phyloP scores from a whole-genome alignment of 192 early-diverging fungal genomes.

The Coemansia umbellata region DNA sequence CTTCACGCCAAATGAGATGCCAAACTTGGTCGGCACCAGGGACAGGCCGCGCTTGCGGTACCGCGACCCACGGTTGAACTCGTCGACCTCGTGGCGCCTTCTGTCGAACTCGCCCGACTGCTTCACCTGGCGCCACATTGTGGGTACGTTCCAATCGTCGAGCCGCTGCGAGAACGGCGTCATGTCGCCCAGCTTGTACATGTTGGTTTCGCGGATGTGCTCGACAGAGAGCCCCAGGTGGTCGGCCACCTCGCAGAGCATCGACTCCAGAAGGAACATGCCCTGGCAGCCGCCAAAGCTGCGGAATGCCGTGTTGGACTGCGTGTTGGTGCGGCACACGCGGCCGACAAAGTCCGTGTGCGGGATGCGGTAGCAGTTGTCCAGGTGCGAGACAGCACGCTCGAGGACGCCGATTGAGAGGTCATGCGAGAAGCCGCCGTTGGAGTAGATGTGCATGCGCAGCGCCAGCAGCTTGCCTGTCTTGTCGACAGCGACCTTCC shows the following conservation, averaged over 20 bases:
- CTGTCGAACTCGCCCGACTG: conserved; percentile 49
- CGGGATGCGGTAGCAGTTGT: conserved; percentile 79
- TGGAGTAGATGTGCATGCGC: conserved; percentile 57
- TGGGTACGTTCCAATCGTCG: conserved; percentile 67
- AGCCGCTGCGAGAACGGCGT: conserved; percentile 71
- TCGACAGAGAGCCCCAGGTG: conserved; percentile 59
- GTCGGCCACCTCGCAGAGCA: conserved; percentile 76
- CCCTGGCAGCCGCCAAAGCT: conserved; percentile 85
- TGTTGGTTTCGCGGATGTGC: conserved; percentile 61
- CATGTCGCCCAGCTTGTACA: conserved; percentile 64
- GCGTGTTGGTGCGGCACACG: conserved; percentile 77
- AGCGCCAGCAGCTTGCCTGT: conserved; percentile 65
- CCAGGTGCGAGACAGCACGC: conserved; percentile 67
- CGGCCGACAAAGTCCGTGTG: conserved; percentile 62
- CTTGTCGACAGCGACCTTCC: conserved; percentile 67
- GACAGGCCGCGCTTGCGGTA: conserved; percentile 78
- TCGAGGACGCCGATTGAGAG: conserved; percentile 67
- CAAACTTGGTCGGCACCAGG: conserved; percentile 81
- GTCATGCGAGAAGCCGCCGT: conserved; percentile 66
- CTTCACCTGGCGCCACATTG: conserved; percentile 66
- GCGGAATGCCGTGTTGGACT: conserved; percentile 85
- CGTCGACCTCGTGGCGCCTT: conserved; percentile 57
- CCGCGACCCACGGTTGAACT: conserved; percentile 65
- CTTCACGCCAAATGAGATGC: conserved; percentile 70
- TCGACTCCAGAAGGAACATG: conserved; percentile 76